Evolutionary conservation across 2,329 filamentous ascomycete species (phyloP).

Genomic region (Colletotrichum sp.): DNA sequence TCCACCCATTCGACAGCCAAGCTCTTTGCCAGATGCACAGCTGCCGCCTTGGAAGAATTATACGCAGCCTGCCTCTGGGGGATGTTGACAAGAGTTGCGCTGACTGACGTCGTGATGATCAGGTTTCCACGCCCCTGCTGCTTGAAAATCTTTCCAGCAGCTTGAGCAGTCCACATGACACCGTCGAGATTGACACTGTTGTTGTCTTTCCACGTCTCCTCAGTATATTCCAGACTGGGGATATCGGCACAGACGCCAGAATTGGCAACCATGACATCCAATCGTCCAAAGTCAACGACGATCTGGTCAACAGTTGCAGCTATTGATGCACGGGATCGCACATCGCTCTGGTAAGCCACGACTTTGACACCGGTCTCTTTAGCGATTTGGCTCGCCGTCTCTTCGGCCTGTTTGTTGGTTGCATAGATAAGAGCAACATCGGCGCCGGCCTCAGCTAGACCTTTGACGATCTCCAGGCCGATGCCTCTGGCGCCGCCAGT

Average conservation of each 20-base stretch:
- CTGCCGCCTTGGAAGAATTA: constrained; percentile 47
- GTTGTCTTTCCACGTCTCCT: constrained; percentile 28
- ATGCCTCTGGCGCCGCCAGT: constrained; percentile 13
- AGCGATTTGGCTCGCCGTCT: not conserved
- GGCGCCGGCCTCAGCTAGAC: constrained; percentile 4
- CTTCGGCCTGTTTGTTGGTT: not conserved
- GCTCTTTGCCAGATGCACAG: constrained; percentile 43
- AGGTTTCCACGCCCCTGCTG: constrained; percentile 29
- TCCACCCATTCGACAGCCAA: constrained; percentile 48
- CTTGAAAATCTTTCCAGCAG: constrained; percentile 24
- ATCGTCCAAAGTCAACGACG: not conserved
- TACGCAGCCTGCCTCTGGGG: constrained; percentile 41
- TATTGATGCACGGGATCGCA: not conserved
- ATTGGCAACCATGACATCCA: constrained; percentile 32
- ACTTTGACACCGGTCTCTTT: not conserved
- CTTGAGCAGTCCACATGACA: constrained; percentile 29
- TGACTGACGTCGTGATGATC: constrained; percentile 24
- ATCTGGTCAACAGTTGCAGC: not conserved
- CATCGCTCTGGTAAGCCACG: not conserved
- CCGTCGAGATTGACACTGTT: constrained; percentile 32
- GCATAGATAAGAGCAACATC: constrained; percentile 9
- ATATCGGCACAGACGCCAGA: constrained; percentile 29
- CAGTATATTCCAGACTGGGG: constrained; percentile 28
- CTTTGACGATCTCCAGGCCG: constrained; percentile 1
- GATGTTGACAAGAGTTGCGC: constrained; percentile 24